Percentiles rank a stretch among this genome's conserved stretches.
These are phyloP conservation scores for Aspergillus ellipticus DNA, from an alignment of 495 filamentous ascomycete genomes.

Conservation along the genomic window DNA sequence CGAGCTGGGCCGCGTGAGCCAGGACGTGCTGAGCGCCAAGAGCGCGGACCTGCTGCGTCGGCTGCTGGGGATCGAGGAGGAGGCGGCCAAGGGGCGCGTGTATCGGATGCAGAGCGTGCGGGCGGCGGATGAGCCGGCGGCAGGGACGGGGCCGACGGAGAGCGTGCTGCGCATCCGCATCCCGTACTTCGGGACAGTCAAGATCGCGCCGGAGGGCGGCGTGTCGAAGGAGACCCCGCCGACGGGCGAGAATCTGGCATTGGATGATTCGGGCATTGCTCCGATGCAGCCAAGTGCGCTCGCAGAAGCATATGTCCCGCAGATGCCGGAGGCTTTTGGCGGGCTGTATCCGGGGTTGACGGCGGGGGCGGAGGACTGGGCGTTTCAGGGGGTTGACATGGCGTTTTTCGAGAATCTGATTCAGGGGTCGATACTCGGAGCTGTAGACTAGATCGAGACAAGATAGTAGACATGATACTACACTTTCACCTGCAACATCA, in stretches of 20 bases:
- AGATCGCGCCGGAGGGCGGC: not conserved
- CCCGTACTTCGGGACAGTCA: constrained; percentile 1
- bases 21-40: constrained; percentile 2
- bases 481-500: no score
- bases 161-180: not conserved
- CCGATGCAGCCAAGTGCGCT: no score
- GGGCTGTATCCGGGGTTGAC: not conserved
- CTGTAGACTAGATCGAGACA: no score
- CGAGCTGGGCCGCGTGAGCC: constrained; percentile 9
- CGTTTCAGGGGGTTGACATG: constrained; percentile 38
- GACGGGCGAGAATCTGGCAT: not conserved
- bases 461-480: no score
- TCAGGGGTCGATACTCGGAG: not conserved
- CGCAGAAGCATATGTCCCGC: not conserved
- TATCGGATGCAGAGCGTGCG: constrained; percentile 6
- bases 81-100: constrained; percentile 12
- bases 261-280: no score
- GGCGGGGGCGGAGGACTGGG: constrained; percentile 22
- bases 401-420: constrained; percentile 39
- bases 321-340: not conserved
- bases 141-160: not conserved
- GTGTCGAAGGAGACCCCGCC: not conserved
- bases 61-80: constrained; percentile 22
- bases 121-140: not conserved
- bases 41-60: constrained; percentile 11